Base-by-base conservation (phyloP, 1,284 basidiomycete species). In the Tetrapyrgos nigripes region DNA sequence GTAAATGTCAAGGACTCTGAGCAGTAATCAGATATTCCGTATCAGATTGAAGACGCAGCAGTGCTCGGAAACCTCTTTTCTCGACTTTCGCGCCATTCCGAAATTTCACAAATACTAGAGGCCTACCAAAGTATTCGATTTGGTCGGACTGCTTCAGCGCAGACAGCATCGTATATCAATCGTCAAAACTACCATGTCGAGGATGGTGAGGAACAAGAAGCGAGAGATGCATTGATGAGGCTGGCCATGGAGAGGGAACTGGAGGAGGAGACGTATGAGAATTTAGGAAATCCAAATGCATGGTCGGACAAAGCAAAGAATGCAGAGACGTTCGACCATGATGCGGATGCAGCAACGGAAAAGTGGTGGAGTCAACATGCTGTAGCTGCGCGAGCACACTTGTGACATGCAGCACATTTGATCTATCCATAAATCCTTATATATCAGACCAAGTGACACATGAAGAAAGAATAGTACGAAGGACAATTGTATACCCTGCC, bases 21-120 rank as follows among this genome's bases (percentile, higher is more conserved):
- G n/a, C n/a, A n/a, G n/a, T n/a, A n/a, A n/a, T n/a, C n/a, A n/a
- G n/a, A n/a, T n/a, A n/a, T n/a, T 37, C 35, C 49, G 31, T 44
- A 23, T 14, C 45, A 80, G 80, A 76, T 89, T 53, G 87, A 90
- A 71, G 88, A 89, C 59, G 86, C 82, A 0, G 85, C 83, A 0
- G 83, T 87, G 1, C 75, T 89, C 26, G 88, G 86, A 0, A 80
- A 79, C 51, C 77, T 88, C 13, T 79, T 89, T 63, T 82, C 83
- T 1, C 79, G 73, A 23, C 66, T 88, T 28, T 73, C 76, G 0
- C 67, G 73, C 33, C 69, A 62, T 19, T 55, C 69, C 0, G 83
- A 87, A 62, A 73, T 88, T 4, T 63, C 67, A 0, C 66, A 74
- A 1, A 73, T 87, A 8, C 73, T 89, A 8, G 71, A 75, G 6